Evolutionary conservation across 495 filamentous ascomycete species (phyloP), one percentile per base, ranked within the genome.

Genomic region (Glarea lozoyensis): DNA sequence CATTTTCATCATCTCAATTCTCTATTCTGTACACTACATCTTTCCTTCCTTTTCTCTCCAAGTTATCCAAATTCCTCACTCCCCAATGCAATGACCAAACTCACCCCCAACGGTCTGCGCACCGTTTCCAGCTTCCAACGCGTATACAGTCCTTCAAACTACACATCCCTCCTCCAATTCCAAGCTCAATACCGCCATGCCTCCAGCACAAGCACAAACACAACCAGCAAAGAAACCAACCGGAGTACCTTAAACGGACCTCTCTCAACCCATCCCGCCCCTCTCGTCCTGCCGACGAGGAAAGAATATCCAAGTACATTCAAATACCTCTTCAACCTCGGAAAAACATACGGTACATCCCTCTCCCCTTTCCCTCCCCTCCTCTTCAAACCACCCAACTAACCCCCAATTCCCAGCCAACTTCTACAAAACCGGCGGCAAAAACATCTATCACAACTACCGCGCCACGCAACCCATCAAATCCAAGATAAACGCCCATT

Each of bases 391-490:
- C n/a, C n/a, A n/a, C n/a, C n/a, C n/a, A n/a, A n/a, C n/a, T n/a
- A n/a, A n/a, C n/a, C n/a, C n/a, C n/a, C n/a, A n/a, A n/a, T n/a
- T n/a, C n/a, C n/a, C n/a, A n/a, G n/a, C 78, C 4, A 60, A 62
- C 22, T 97, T 97, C 73, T 97, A 94, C 76, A 94, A 93, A 59
- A 73, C 76, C 18, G 90, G 90, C 11, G 59, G 94, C 19, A 73
- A 72, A 50, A 75, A 80, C 41, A 77, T 94, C 42, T 67, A 63
- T 44, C 54, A 51, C 20, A 88, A 86, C 63, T 64, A 61, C 51
- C 56, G 63, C 32, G 43, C 57, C 19, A 68, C 73, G 13, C 63
- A 65, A 55, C 42, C 48, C 51, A 17, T 75, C 57, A 41, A 66
- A 46, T 19, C 65, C 61, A 0, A 54, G 60, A 9, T 60, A 50